A percentile compares a stretch with the other conserved stretches of the same genome.
These are phyloP conservation scores for Chenopodium suecicum DNA, from an alignment of 148 eudicot species.

Conservation along the genomic window DNA sequence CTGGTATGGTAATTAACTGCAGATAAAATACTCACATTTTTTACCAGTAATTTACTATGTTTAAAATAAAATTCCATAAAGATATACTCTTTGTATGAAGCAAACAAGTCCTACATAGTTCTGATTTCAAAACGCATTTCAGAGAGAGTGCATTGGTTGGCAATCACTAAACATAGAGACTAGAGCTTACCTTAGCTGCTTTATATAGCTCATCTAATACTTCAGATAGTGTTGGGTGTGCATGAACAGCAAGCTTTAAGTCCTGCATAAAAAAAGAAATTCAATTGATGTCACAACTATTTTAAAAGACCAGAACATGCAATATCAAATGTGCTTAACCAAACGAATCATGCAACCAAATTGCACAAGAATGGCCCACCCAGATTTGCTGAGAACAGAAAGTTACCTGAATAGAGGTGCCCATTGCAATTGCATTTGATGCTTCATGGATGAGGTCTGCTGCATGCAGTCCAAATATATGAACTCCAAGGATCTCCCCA, in stretches of 20 bases:
- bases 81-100: neutral
- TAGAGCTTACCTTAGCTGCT: slow-evolving; percentile 74
- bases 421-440: slow-evolving; percentile 95
- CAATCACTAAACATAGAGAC: slow-evolving; percentile 5
- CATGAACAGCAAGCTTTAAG: slow-evolving; percentile 88
- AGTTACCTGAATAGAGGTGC: slow-evolving; percentile 76
- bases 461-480: slow-evolving; percentile 96
- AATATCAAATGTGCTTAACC: neutral
- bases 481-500: slow-evolving; percentile 98
- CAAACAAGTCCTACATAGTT: neutral
- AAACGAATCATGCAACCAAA: neutral
- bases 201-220: slow-evolving; percentile 94
- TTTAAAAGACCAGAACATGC: neutral
- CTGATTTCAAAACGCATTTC: neutral
- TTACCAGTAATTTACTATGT: too few relatives aligned
- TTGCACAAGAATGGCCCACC: neutral
- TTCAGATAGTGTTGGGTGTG: slow-evolving; percentile 99
- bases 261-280: slow-evolving; percentile 53
- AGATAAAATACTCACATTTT: too few relatives aligned
- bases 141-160: neutral
- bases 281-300: neutral
- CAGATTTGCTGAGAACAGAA: neutral
- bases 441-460: slow-evolving; percentile 99
- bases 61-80: neutral
- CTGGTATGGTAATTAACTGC: too few relatives aligned